Evolutionary conservation across 2,329 filamentous ascomycete species (phyloP).

Genomic region (Balansia obtecta): DNA sequence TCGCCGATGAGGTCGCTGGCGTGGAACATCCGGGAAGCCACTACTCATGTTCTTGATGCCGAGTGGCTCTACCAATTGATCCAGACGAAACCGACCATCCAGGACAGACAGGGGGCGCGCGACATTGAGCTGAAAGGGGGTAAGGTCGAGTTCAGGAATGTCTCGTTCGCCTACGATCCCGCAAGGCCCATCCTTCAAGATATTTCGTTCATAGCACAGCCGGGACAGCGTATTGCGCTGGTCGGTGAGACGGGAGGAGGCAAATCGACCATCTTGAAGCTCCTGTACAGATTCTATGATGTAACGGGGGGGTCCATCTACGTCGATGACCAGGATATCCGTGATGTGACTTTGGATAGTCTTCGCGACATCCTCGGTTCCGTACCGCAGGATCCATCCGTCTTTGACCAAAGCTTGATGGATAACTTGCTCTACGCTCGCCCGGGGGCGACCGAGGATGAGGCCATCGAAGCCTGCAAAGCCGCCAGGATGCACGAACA

Average conservation of each 20-base stretch:
- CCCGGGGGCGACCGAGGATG: slow-evolving; percentile 45
- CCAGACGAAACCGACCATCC: slow-evolving; percentile 42
- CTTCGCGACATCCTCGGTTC: slow-evolving; percentile 47
- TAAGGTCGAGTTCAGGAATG: slow-evolving; percentile 39
- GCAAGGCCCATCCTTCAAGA: slow-evolving; percentile 37
- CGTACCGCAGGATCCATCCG: slow-evolving; percentile 50
- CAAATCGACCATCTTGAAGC: slow-evolving; percentile 49
- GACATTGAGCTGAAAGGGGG: slow-evolving; percentile 32
- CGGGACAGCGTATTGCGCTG: slow-evolving; percentile 45
- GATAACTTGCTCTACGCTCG: slow-evolving; percentile 54
- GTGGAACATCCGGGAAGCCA: slow-evolving; percentile 14
- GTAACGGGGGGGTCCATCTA: slow-evolving; percentile 38
- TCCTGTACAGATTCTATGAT: slow-evolving; percentile 50
- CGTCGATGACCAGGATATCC: slow-evolving; percentile 48
- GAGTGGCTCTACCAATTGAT: slow-evolving; percentile 48
- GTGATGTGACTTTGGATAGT: slow-evolving; percentile 43
- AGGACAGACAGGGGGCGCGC: slow-evolving; percentile 31
- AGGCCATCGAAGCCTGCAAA: slow-evolving; percentile 47
- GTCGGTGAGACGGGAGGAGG: slow-evolving; percentile 51
- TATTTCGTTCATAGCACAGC: slow-evolving; percentile 33
- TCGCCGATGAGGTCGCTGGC: slow-evolving; percentile 25
- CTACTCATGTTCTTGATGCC: slow-evolving; percentile 45
- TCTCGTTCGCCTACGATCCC: slow-evolving; percentile 42
- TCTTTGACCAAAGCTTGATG: slow-evolving; percentile 53
- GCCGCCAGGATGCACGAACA: slow-evolving; percentile 53